Evolutionary conservation across 352 stramenopile genomes (phyloP).

Genomic region (Phytophthora boehmeriae): DNA sequence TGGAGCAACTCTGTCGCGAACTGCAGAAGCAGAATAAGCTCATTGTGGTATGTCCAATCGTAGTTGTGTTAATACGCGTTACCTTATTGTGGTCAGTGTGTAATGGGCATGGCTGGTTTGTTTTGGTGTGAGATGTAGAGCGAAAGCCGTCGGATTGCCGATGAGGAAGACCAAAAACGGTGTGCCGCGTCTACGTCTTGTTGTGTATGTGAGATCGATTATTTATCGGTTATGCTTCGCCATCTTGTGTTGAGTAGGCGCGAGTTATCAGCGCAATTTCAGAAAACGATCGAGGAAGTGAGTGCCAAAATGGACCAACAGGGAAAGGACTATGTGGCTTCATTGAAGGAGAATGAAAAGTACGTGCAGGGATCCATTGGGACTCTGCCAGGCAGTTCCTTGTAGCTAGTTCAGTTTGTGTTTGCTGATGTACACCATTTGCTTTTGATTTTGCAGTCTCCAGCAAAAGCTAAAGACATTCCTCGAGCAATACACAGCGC

Average conservation of each 20-base stretch:
- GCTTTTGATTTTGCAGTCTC: slow-evolving; percentile 43
- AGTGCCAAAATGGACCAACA: slow-evolving; percentile 91
- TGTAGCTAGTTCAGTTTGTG: not conserved
- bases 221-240: not conserved
- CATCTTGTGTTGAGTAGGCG: slow-evolving; percentile 35
- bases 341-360: slow-evolving; percentile 87
- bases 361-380: slow-evolving; percentile 39
- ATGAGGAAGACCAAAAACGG: slow-evolving; percentile 86
- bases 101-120: not conserved
- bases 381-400: not conserved
- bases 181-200: slow-evolving; percentile 12
- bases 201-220: slow-evolving; percentile 1
- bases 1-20: slow-evolving; percentile 86
- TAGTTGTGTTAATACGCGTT: not conserved
- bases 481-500: slow-evolving; percentile 77
- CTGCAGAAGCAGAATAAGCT: slow-evolving; percentile 90
- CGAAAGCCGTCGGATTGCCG: slow-evolving; percentile 82
- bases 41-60: slow-evolving; percentile 54
- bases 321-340: slow-evolving; percentile 82
- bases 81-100: not conserved
- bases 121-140: slow-evolving; percentile 32
- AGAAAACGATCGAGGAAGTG: slow-evolving; percentile 89
- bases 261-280: slow-evolving; percentile 78
- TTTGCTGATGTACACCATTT: not conserved
- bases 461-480: slow-evolving; percentile 87